These are phyloP conservation scores for Pulveroboletus ravenelii DNA, from an alignment of 768 basidiomycete species.

Conservation along the genomic window DNA sequence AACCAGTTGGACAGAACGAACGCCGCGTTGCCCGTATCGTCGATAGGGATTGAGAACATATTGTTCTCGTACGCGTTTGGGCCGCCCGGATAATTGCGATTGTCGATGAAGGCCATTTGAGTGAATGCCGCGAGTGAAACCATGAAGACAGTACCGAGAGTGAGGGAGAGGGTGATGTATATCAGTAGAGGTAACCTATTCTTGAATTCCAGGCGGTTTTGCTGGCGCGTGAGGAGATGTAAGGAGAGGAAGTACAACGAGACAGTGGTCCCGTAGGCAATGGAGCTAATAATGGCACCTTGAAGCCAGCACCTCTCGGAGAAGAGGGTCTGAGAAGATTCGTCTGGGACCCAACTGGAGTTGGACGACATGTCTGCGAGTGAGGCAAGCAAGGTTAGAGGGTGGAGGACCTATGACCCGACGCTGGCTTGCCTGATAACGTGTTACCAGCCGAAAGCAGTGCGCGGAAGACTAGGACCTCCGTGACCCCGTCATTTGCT, in stretches of 20 bases:
- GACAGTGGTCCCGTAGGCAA: conserved; percentile 9
- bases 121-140: conserved; percentile 16
- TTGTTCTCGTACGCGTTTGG: conserved; percentile 21
- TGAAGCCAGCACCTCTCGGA: conserved; percentile 20
- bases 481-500: background rate
- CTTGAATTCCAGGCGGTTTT: conserved; percentile 3
- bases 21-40: conserved; percentile 6
- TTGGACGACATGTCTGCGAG: conserved; percentile 9
- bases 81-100: conserved; percentile 31
- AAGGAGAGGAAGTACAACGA: conserved; percentile 8
- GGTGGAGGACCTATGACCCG: background rate
- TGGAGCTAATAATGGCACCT: conserved; percentile 6
- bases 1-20: conserved; percentile 13
- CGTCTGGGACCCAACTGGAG: conserved; percentile 16
- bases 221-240: conserved; percentile 1
- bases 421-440: background rate
- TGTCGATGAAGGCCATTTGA: conserved; percentile 29
- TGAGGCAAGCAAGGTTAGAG: background rate
- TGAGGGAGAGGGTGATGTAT: conserved; percentile 2
- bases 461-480: background rate
- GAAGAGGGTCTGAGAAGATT: conserved; percentile 10
- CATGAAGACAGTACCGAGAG: conserved; percentile 17
- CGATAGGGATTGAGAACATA: conserved; percentile 20
- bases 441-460: background rate
- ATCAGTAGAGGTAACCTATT: conserved; percentile 3